Evolutionary conservation across 2,329 filamentous ascomycete species (phyloP), one percentile per base, ranked within the genome.

Genomic region (Dothiorella sarmentorum): DNA sequence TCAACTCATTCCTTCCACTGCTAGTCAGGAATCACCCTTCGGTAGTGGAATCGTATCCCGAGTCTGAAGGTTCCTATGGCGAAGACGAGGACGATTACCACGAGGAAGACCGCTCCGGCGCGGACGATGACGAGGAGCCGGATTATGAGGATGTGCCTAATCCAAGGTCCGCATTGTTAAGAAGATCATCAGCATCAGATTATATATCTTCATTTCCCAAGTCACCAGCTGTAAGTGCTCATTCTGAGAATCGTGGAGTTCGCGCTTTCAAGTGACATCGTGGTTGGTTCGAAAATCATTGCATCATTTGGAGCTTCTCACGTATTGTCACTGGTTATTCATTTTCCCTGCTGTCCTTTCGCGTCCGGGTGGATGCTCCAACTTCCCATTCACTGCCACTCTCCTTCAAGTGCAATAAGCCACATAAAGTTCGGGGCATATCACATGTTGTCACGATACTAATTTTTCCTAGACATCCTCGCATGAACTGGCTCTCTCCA

Each of bases 1-100:
- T 99, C 44, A 99, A 99, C 75, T 96, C 92, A 0, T 99, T 97
- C 68, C 78, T 99, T 42, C 94, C 94, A 0, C 79, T 99, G 7
- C 81, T 99, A 9, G 94, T 97, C 59, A 85, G 93, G 45, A 86
- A 96, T 69, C 91, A 97, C 71, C 90, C 91, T 10, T 74, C 74
- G 6, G 71, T 82, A 42, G 63, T 60, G 7, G 37, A 62, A 31
- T 13, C 40, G 5, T 42, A 58, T 27, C 29, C 29, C 9, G 31
- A 51, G 18, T 63, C 63, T 1, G 61, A 64, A 15, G 68, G 64
- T 3, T 68, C 66, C 1, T 66, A 62, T 35, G 33, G 62, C 7
- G 67, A 70, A 6, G 67, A 69, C 6, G 69, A 71, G 15, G 42
- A 62, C 7, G 59, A 65, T 64, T 10, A 67, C 63, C 24, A 53